Base-by-base conservation (phyloP, 495 filamentous ascomycete genomes). In the Patellaria atrata region DNA sequence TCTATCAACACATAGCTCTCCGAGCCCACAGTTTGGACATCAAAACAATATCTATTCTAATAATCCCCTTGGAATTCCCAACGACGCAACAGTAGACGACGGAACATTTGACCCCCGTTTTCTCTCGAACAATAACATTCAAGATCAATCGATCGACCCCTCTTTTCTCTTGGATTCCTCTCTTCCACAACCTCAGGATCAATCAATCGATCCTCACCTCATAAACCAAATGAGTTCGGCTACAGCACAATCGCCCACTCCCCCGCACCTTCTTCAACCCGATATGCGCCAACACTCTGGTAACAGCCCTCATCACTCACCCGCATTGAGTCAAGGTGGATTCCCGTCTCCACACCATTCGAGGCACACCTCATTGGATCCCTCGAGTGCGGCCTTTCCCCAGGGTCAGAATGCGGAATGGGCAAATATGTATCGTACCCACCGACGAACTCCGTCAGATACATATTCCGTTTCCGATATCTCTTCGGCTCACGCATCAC, bases 371-470 rank as follows among this genome's bases (percentile, higher is more conserved):
- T 92, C 84, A 5, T 59, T 94, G 26, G 82, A 80, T 28, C 85
- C 85, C 2, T 67, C 81, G 28, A 80, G 73, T 25, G 79, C 82
- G 14, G 71, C 68, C 22, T 79, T 76, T 48, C 61, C 75, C 38
- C 73, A 71, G 22, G 67, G 65, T 8, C 79, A 77, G 38, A 33
- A 66, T 21, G 45, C 48, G 27, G 78, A 84, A 34, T 87, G 82
- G 82, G 67, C 62, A 36, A 63, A 67, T 22, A 72, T 83, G 53
- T 94, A 91, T 47, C 72, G 78, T 36, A 60, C 62, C 4, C 85
- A 94, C 54, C 71, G 85, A 35, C 69, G 84, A 50, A 71, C 78
- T 22, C 81, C 86, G 1, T 94, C 87, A 5, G 89, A 94, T 52
- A 50, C 56, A 4, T 81, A 79, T 45, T 94, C 86, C 4, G 68